phyloP scores from a whole-genome alignment of 2,329 filamentous ascomycete genomes.

The Orbilia quercus region DNA sequence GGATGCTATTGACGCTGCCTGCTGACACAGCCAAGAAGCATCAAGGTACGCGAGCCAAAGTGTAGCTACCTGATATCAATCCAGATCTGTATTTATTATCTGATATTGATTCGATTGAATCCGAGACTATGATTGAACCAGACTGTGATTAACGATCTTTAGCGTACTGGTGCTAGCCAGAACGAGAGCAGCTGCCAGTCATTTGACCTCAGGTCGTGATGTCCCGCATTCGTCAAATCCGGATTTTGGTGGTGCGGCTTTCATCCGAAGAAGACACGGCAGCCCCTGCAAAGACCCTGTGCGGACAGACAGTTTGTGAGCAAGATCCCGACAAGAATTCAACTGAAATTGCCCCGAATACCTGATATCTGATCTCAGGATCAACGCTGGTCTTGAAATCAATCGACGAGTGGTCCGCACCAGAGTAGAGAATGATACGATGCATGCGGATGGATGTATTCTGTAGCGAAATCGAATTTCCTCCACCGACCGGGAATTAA shows the following conservation, averaged over 20 bases:
- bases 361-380: neutral
- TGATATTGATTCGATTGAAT: too few relatives aligned
- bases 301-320: neutral
- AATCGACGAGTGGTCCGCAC: too few relatives aligned
- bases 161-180: too few relatives aligned
- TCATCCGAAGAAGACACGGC: slow-evolving; percentile 20
- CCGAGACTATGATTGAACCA: too few relatives aligned
- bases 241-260: slow-evolving; percentile 17
- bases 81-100: too few relatives aligned
- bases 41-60: too few relatives aligned
- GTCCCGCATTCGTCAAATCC: neutral
- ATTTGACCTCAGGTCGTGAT: neutral
- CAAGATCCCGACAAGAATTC: slow-evolving; percentile 5
- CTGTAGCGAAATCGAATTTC: neutral
- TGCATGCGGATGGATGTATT: too few relatives aligned
- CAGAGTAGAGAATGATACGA: too few relatives aligned
- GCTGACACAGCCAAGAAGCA: too few relatives aligned
- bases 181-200: slow-evolving; percentile 3
- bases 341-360: neutral
- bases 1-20: too few relatives aligned
- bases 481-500: neutral
- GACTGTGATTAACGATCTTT: too few relatives aligned
- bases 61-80: too few relatives aligned
- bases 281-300: slow-evolving; percentile 15
- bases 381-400: neutral